Base-by-base conservation (phyloP, 2,329 filamentous ascomycete species). In the Cryphonectria carpinicola region DNA sequence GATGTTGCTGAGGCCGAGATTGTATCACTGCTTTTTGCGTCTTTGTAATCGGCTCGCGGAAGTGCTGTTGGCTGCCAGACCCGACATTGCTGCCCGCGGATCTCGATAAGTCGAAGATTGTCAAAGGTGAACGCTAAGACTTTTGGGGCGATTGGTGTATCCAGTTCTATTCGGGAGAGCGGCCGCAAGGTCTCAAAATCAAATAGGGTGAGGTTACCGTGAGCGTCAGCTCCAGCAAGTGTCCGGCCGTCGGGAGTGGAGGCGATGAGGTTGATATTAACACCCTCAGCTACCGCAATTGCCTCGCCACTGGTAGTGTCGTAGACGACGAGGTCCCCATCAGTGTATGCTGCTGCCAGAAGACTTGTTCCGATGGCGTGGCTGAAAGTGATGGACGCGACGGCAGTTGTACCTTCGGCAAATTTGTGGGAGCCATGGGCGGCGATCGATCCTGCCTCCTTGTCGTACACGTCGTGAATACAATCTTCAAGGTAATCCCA, bases 241-340 rank as follows among this genome's bases (percentile, higher is more conserved):
- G 75, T 80, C 5, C 75, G 74, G 14, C 78, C 78, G 32, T 80
- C 76, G 1, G 73, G 73, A 11, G 78, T 10, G 75, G 46, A 49
- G 6, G 46, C 22, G 7, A 49, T 0, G 46, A 49, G 0, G 3
- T n/a, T 68, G 3, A 74, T 73, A 39, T 78, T 75, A 1, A 71
- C 66, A 4, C 28, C 41, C 0, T 71, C 65, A 0, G 54, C 56
- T 1, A 37, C 63, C 7, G 66, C 68, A 1, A 72, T 58, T 1
- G 52, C 43, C 4, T 70, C 66, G 3, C 76, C 74, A 0, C 49
- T 72, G 4, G 64, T 61, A 1, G 74, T 71, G 37, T 79, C 75
- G 61, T 74, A 79, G 0, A 79, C 60, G 0, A 78, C 65, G 0
- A 79, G 62, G 43, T 79, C 76, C 0, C 79, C 78, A 46, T 79